Conservation (phyloP, 805 yeast genomes). For the Candida railenensis region DNA sequence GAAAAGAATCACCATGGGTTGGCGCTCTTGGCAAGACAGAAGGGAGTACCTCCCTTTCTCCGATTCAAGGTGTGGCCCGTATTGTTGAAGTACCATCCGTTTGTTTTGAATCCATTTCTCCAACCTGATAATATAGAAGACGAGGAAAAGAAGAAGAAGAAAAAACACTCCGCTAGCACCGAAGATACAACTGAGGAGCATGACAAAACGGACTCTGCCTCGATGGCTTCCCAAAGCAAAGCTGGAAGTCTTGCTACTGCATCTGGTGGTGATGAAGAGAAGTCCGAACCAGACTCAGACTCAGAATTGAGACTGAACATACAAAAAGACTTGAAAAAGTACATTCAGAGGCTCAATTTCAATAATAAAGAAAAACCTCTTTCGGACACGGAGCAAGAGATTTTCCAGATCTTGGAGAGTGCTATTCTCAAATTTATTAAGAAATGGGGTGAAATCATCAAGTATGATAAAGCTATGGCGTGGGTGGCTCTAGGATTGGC, state of each 20-base stretch:
- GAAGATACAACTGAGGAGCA: background rate
- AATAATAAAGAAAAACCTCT: constrained; percentile 13
- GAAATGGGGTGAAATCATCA: constrained; percentile 77
- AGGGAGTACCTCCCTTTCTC: constrained; percentile 82
- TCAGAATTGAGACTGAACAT: constrained; percentile 34
- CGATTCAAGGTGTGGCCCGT: constrained; percentile 85
- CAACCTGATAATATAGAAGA: constrained; percentile 49
- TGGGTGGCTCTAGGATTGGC: constrained; percentile 89
- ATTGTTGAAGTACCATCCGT: constrained; percentile 78
- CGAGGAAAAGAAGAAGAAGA: constrained; percentile 13
- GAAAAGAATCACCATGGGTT: constrained; percentile 69
- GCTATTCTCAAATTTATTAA: constrained; percentile 62
- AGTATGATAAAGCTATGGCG: constrained; percentile 77
- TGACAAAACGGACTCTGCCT: too few relatives aligned
- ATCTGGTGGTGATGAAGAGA: constrained; percentile 1
- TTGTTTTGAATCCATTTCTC: constrained; percentile 72
- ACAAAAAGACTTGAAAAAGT: constrained; percentile 58
- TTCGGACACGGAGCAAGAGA: constrained; percentile 47
- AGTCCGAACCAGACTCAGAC: constrained; percentile 15
- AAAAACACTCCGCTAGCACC: background rate
- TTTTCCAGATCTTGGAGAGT: constrained; percentile 55
- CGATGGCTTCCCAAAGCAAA: too few relatives aligned
- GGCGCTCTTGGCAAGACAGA: constrained; percentile 76
- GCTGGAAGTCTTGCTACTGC: too few relatives aligned
- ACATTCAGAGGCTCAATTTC: constrained; percentile 48